Base-by-base conservation (phyloP, 1,284 basidiomycete species). In the Cutaneotrichosporon spelunceum region DNA sequence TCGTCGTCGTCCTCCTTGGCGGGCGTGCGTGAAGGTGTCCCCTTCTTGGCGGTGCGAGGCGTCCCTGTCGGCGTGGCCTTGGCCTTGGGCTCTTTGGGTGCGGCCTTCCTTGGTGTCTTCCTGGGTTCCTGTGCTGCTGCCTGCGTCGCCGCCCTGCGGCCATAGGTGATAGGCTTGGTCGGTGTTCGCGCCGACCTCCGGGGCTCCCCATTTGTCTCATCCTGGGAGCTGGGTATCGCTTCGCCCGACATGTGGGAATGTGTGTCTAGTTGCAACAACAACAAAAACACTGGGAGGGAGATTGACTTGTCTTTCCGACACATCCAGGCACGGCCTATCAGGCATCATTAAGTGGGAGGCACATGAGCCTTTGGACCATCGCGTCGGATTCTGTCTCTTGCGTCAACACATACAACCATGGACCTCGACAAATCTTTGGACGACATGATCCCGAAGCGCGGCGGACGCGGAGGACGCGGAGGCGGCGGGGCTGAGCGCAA, bases 391-490 rank as follows among this genome's bases (percentile, higher is more conserved):
- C n/a, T 23, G 14, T 19, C 48, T 24, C 26, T 36, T n/a, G n/a
- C 29, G 24, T 21, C 33, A 55, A 14, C 34, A n/a, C 34, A 4
- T 26, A 11, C 23, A 57, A 72, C 59, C 55, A 79, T 79, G 77
- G 75, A 79, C 64, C 59, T 78, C 57, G 78, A 78, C 71, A 74
- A 71, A 64, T 67, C 75, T 47, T 76, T 79, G 34, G 77, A 79
- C 62, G 75, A 75, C 21, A 53, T 76, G 55, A 74, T 76, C 53
- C 66, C 71, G 56, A 72, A 72, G 63, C 34, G 60, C 10, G 57
- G 57, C 39, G 56, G 39, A 24, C 27, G 61, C 39, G 27, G 47
- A 11, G 42, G 34, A 23, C 34, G 48, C 4, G 42, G 33, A 13
- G 56, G 45, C 3, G 56, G 49, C 13, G 59, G 64, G 1, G 49